Base-by-base conservation (phyloP, 2,329 filamentous ascomycete genomes). In the Alternaria gansuensis region DNA sequence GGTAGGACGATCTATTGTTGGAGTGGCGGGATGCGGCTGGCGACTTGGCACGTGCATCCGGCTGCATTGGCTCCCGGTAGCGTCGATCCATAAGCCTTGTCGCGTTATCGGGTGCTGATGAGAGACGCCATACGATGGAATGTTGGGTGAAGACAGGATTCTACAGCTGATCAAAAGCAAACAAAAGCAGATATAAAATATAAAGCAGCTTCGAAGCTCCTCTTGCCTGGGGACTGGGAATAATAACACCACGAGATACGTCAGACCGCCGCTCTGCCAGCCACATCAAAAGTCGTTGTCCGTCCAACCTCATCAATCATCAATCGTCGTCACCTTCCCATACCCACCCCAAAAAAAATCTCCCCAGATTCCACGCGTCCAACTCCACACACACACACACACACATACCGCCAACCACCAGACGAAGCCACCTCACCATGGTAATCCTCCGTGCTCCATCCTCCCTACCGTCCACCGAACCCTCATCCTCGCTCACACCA, bases 401-500 rank as follows among this genome's bases (percentile, higher is more conserved):
- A 17, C 24, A 7, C 46, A 33, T 41, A 51, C 23, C 37, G 39
- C 34, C 49, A 46, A 7, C 52, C 34, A 11, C 17, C 28, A 11
- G 31, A n/a, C 49, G 17, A 43, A 34, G 11, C 23, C 17, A 48
- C 37, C 44, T 36, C 52, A 54, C 46, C 46, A 67, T 67, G 60
- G 62, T 65, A 33, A 69, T 63, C 50, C 67, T 75, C 44, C 73
- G 72, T 62, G 58, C 65, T 7, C 74, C 74, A 34, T 72, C 71
- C 21, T 62, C 60, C 58, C 67, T 69, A 24, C 51, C 61, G 31
- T 28, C 66, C 9, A 58, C 66, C 17, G 34, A 62, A 24, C 23
- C 62, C 21, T 53, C 64, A 17, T 50, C 71, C 23, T 54, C 66
- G 24, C 58, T 70, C 51, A 23, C 65, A 31, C 62, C 73, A 2